Evolutionary conservation across 306 rosid species (phyloP).

Genomic region (Vicia sativa): DNA sequence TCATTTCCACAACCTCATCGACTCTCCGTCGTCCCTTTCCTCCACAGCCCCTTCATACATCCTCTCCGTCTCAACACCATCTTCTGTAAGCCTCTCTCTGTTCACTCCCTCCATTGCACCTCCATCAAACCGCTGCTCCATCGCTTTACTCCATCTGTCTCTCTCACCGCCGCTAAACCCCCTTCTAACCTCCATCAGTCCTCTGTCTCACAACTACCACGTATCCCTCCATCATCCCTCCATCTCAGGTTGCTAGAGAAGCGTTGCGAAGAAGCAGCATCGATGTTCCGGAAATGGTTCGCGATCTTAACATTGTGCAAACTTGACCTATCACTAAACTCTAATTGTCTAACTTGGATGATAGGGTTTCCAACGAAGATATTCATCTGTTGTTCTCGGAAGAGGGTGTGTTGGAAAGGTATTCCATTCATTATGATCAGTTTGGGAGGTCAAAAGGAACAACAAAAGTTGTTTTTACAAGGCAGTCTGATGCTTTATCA

Average conservation of each 20-base stretch:
- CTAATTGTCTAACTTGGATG: conserved; percentile 41
- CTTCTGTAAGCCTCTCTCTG: too few species aligned
- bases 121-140: too few species aligned
- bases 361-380: conserved; percentile 34
- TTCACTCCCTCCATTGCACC: too few species aligned
- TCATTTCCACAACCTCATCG: too few species aligned
- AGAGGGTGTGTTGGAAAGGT: conserved; percentile 56
- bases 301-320: background rate
- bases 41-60: too few species aligned
- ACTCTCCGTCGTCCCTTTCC: too few species aligned
- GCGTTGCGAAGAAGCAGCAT: background rate
- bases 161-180: too few species aligned
- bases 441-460: conserved; percentile 80
- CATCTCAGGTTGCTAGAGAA: conserved; percentile 31
- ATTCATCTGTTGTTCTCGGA: conserved; percentile 56
- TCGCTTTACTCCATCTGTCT: too few species aligned
- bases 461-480: conserved; percentile 58
- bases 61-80: too few species aligned
- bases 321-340: conserved; percentile 29
- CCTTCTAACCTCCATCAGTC: too few species aligned
- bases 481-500: conserved; percentile 54
- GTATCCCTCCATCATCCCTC: too few species aligned
- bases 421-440: conserved; percentile 58
- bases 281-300: background rate
- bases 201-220: too few species aligned